Evolutionary conservation across 192 early-diverging fungal genomes (phyloP).

Genomic region (Backusella circina): DNA sequence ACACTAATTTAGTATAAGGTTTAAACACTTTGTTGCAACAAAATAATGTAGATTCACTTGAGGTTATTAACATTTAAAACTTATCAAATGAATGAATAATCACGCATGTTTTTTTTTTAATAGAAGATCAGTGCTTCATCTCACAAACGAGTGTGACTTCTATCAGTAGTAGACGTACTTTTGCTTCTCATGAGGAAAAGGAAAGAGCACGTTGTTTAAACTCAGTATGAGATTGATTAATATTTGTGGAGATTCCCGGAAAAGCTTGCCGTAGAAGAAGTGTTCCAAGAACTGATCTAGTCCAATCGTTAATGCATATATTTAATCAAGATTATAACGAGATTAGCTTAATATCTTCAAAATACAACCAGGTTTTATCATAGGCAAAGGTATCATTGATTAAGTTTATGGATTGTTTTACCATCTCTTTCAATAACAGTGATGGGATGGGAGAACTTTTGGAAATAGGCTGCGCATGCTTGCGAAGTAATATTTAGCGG

Average conservation of each 20-base stretch:
- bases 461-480: neutral
- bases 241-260: neutral
- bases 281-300: neutral
- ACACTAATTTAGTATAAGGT: neutral
- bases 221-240: neutral
- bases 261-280: neutral
- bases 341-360: neutral
- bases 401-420: neutral
- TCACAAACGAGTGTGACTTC: neutral
- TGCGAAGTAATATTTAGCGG: neutral
- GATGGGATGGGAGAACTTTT: neutral
- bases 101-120: neutral
- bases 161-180: neutral
- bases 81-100: neutral
- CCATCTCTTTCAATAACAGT: neutral
- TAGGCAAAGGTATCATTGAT: neutral
- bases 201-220: neutral
- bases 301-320: neutral
- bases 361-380: neutral
- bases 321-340: neutral
- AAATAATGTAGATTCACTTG: neutral
- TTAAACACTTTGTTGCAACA: neutral
- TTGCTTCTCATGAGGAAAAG: neutral
- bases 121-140: neutral
- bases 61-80: neutral